A percentile compares a stretch with the other conserved stretches of the same genome.
Conservation (phyloP, 2,329 filamentous ascomycete genomes). For the Fusarium sp. region DNA sequence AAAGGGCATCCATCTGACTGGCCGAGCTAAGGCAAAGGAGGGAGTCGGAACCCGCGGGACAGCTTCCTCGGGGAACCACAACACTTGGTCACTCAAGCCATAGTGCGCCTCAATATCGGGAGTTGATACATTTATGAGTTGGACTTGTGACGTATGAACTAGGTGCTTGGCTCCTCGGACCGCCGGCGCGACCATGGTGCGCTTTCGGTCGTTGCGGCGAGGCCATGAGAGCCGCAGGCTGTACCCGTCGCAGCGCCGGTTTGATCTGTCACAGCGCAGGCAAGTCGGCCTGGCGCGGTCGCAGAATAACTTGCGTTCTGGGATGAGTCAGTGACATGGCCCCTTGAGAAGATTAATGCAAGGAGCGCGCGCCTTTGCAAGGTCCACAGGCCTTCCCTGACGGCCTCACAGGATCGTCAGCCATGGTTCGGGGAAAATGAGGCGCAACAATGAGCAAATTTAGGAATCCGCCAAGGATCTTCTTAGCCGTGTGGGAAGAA, state of each 20-base stretch:
- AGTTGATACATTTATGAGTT: not conserved
- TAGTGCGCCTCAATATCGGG: not conserved
- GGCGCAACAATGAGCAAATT: too few relatives aligned
- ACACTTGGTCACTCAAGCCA: not conserved
- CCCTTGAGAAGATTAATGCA: too few relatives aligned
- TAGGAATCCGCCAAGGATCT: too few relatives aligned
- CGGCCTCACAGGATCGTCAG: too few relatives aligned
- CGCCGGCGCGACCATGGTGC: not conserved
- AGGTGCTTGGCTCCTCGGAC: not conserved
- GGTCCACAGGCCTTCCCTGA: too few relatives aligned
- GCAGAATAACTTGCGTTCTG: too few relatives aligned
- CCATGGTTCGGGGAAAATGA: too few relatives aligned
- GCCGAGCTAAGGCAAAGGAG: not conserved
- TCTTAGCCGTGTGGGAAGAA: too few relatives aligned
- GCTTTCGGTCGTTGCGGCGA: not conserved
- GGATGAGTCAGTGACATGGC: too few relatives aligned
- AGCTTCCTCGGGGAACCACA: not conserved
- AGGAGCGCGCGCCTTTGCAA: too few relatives aligned
- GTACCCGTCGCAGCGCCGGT: not conserved
- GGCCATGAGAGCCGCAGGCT: not conserved
- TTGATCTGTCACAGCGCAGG: not conserved
- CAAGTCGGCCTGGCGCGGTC: too few relatives aligned
- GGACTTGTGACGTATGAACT: not conserved
- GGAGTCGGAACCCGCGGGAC: not conserved
- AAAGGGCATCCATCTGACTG: not conserved